phyloP scores from a whole-genome alignment of 1,139 yeast genomes.

The Citeromyces siamensis region DNA sequence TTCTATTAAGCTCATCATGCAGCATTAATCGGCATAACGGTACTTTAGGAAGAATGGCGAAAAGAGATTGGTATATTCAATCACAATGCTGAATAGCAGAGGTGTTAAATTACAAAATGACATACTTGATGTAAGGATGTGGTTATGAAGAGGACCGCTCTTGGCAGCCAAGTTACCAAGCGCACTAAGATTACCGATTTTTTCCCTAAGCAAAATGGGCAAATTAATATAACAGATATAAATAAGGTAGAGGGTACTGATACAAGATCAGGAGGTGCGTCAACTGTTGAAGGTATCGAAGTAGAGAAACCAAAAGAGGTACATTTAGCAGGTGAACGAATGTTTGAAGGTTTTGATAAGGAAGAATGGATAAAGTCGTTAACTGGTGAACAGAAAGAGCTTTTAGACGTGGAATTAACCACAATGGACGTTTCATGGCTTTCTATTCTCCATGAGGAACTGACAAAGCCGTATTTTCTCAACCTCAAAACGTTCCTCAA shows the following conservation, averaged over 20 bases:
- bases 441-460: slow-evolving; percentile 48
- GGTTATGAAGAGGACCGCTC: background rate
- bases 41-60: too few species aligned
- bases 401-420: slow-evolving; percentile 56
- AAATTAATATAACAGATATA: too few species aligned
- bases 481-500: slow-evolving; percentile 49
- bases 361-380: slow-evolving; percentile 40
- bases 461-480: slow-evolving; percentile 82
- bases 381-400: slow-evolving; percentile 33
- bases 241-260: too few species aligned
- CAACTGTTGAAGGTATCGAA: too few species aligned
- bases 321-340: slow-evolving; percentile 3
- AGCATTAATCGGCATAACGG: too few species aligned
- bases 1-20: too few species aligned
- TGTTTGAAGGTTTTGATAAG: slow-evolving; percentile 25
- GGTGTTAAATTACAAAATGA: too few species aligned
- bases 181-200: slow-evolving; percentile 10
- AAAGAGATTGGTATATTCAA: too few species aligned
- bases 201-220: too few species aligned
- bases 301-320: slow-evolving; percentile 5
- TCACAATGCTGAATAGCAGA: too few species aligned
- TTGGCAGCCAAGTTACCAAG: slow-evolving; percentile 6
- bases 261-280: too few species aligned
- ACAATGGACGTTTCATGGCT: slow-evolving; percentile 77
- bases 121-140: background rate